These are phyloP conservation scores for Curvularia eragrostidis DNA, from an alignment of 2,329 filamentous ascomycete genomes.

Conservation along the genomic window DNA sequence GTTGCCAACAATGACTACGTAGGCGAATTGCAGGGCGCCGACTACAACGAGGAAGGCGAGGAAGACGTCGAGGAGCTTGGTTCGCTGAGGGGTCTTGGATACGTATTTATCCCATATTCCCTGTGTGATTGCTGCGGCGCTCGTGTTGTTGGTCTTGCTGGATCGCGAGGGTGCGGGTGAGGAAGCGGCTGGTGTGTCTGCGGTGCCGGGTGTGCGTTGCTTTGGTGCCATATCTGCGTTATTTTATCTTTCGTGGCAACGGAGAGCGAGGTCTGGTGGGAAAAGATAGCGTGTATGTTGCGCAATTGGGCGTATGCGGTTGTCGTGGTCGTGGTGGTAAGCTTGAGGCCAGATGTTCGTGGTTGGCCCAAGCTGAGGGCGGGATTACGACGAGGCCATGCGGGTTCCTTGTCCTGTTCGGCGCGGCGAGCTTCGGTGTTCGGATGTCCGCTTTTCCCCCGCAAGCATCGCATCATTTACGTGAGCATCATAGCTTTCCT, in stretches of 20 bases:
- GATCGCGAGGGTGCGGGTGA: slow-evolving; percentile 25
- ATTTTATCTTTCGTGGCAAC: background rate
- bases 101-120: slow-evolving; percentile 81
- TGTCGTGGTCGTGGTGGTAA: slow-evolving; percentile 19
- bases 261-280: background rate
- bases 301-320: slow-evolving; percentile 7
- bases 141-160: slow-evolving; percentile 42
- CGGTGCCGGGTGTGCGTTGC: slow-evolving; percentile 30
- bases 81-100: slow-evolving; percentile 83
- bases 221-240: slow-evolving; percentile 43
- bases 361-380: slow-evolving; percentile 16
- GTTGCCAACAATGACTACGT: slow-evolving; percentile 90
- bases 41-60: slow-evolving; percentile 85
- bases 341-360: slow-evolving; percentile 38
- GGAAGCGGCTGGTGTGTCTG: slow-evolving; percentile 22
- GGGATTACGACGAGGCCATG: slow-evolving; percentile 8
- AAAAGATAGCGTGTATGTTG: slow-evolving; percentile 3
- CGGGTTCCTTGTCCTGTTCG: background rate
- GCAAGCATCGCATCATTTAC: slow-evolving; percentile 21
- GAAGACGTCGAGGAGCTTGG: slow-evolving; percentile 90
- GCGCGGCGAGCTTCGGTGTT: slow-evolving; percentile 13
- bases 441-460: slow-evolving; percentile 27
- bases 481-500: background rate
- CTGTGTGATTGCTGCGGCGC: slow-evolving; percentile 64
- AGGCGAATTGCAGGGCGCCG: slow-evolving; percentile 89